Base-by-base conservation (phyloP, 2,329 filamentous ascomycete species). In the Xylaria hypoxylon region DNA sequence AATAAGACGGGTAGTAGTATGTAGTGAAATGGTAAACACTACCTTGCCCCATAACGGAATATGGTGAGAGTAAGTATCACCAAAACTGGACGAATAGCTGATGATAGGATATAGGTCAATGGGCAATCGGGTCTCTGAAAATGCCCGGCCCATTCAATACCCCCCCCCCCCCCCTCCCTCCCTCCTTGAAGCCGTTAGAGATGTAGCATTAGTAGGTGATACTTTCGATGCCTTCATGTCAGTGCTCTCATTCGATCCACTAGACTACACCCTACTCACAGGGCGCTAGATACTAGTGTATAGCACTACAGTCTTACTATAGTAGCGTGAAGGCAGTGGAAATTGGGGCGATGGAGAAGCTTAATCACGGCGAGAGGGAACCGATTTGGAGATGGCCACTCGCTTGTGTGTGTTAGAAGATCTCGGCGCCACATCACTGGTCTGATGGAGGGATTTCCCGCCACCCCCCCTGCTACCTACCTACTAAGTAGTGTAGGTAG, bases 351-450 rank as follows among this genome's bases (percentile, higher is more conserved):
- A 52, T 38, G 48, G 59, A 47, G 59, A 68, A 64, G 59, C 65
- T 62, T 59, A 56, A 65, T 26, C 47, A 55, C 69, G 69, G 70
- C 64, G 66, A 71, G 64, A 67, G 65, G 68, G 63, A 65, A 63
- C 64, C 69, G 69, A 72, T 74, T 73, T 72, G 70, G 72, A 71
- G 71, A 73, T 35, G 42, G 45, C 59, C 45, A 73, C 48, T 55
- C 58, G 53, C 56, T 61, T 64, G 59, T 42, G 24, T 38, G 28
- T 47, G 40, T 62, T 47, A 44, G 52, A 50, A 70, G 68, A 71
- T 73, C 68, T 68, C 62, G 62, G 65, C 55, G 45, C 57, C 64
- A 65, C 48, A 40, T 73, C 66, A 72, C 71, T 74, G 68, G 68
- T 56, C 52, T 69, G 71, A 67, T 71, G 70, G 62, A 70, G 59